Evolutionary conservation across 306 rosid species (phyloP), one percentile per base, ranked within the genome.

Genomic region (Trifolium dubium): DNA sequence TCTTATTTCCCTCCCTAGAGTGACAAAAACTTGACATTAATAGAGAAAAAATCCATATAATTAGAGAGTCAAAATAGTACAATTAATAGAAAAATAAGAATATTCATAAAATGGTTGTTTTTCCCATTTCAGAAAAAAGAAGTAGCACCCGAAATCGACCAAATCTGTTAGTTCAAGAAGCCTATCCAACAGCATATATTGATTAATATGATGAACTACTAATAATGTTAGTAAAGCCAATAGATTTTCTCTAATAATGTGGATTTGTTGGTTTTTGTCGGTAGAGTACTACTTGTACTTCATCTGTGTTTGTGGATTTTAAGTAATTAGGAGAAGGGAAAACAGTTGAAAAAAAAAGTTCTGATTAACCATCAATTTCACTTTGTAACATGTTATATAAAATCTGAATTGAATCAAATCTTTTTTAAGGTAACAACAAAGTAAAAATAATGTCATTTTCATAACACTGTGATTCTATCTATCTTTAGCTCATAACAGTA

Each of bases 191-290:
- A 69, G 17, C 35, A 76, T 12, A 64, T 17, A 61, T 19, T 71
- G 37, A 40, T 76, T 29, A 72, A 18, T 29, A 46, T 67, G 65
- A 46, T 67, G 65, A 58, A 41, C 39, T 5, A 17, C 1, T 28
- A 40, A 54, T 75, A 55, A 43, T 32, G 40, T 34, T 41, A 65
- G 60, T 73, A 19, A 77, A 73, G 72, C 31, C 34, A 71, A 80
- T 59, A 39, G 30, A 64, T 37, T 62, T 10, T 15, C 30, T 37
- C 75, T 14, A 58, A 69, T 31, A 51, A 49, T 72, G 61, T 15
- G 71, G 64, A 55, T 34, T 34, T 34, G 37, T 34, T 34, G 6
- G 37, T 34, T 34, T 34, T 34, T 5, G 37, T 34, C 37, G 37
- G 37, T 34, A 34, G 7, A 34, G 37, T 34, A 34, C 37, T 34